phyloP scores from a whole-genome alignment of 257 asterid genomes.

The Apocynum venetum region DNA sequence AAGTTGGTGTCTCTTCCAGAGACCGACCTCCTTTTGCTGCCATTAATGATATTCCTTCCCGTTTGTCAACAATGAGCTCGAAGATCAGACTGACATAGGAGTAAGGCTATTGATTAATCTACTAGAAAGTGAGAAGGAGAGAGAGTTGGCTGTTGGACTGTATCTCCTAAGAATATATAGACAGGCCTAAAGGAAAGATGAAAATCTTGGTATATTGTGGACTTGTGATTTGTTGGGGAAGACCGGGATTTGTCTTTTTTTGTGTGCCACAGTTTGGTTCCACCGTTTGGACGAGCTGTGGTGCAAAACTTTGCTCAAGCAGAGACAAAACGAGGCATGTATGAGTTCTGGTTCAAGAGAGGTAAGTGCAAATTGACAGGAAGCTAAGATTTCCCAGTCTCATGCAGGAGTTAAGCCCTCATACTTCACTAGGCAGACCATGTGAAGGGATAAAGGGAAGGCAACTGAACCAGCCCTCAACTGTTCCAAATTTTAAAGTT shows the following conservation, averaged over 20 bases:
- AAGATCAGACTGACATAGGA: not conserved
- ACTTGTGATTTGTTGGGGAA: not conserved
- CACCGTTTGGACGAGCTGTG: not conserved
- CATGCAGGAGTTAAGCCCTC: too few relatives aligned
- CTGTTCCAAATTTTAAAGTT: not conserved
- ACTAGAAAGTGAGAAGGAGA: too few relatives aligned
- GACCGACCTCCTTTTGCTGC: slow-evolving; percentile 37
- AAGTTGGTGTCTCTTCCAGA: slow-evolving; percentile 52
- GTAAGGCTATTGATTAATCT: too few relatives aligned
- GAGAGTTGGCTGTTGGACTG: not conserved
- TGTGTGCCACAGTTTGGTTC: not conserved
- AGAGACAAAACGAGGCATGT: not conserved
- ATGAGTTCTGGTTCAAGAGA: not conserved
- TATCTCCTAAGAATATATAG: not conserved
- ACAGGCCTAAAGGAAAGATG: not conserved
- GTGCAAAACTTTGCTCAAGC: not conserved
- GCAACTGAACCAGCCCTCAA: not conserved
- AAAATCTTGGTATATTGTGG: not conserved
- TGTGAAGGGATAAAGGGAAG: too few relatives aligned
- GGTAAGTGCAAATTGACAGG: not conserved
- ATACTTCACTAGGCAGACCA: too few relatives aligned
- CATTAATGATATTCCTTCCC: slow-evolving; percentile 16
- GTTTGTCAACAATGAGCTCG: not conserved
- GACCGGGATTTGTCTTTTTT: not conserved
- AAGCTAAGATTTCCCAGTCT: too few relatives aligned